phyloP scores from a whole-genome alignment of 768 basidiomycete genomes.

The Kwoniella europaea region DNA sequence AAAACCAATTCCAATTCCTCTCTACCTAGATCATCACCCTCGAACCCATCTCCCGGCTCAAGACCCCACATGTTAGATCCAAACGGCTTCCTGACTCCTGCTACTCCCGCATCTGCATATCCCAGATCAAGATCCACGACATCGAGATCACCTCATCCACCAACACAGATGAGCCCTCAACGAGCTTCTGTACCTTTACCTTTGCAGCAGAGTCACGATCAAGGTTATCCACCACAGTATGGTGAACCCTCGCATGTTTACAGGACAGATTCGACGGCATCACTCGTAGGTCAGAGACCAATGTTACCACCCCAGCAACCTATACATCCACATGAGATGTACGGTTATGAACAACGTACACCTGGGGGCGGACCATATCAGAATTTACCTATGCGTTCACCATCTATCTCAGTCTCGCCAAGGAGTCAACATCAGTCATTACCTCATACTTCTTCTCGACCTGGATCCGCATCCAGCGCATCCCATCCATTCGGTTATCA shows the following conservation, averaged over 20 bases:
- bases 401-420: conserved; percentile 50
- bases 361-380: conserved; percentile 24
- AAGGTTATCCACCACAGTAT: conserved; percentile 18
- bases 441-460: conserved; percentile 19
- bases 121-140: conserved; percentile 26
- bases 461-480: conserved; percentile 18
- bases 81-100: conserved; percentile 43
- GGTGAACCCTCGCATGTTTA: conserved; percentile 11
- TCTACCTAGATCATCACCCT: conserved; percentile 30
- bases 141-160: conserved; percentile 36
- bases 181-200: conserved; percentile 11
- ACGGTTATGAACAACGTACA: conserved; percentile 30
- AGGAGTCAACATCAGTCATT: conserved; percentile 31
- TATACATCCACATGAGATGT: conserved; percentile 28
- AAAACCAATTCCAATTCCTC: conserved; percentile 44
- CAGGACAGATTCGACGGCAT: neutral
- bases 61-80: conserved; percentile 28
- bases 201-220: neutral
- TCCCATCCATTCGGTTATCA: conserved; percentile 27
- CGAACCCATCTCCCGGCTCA: conserved; percentile 30
- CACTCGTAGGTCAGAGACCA: conserved; percentile 18
- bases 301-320: conserved; percentile 45
- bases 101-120: conserved; percentile 26
- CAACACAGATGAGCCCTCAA: conserved; percentile 21
- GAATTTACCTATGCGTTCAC: conserved; percentile 39